Percentiles rank a stretch among this genome's conserved stretches.
Conservation (phyloP, 371 early-diverging fungal species). For the Circinella minor region DNA sequence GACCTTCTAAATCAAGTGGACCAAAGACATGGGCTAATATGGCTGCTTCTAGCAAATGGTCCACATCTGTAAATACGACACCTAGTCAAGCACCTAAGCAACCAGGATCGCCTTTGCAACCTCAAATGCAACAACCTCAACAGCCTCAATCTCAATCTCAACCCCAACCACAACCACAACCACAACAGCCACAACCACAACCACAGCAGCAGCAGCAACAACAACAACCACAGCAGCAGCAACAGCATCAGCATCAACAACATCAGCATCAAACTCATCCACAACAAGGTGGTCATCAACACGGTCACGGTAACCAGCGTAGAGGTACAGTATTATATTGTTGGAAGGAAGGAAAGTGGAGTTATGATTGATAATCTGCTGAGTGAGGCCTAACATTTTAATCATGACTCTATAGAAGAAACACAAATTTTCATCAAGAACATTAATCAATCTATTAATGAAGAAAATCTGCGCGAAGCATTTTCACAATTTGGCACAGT, state of each 20-base stretch:
- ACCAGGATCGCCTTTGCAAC: constrained; percentile 7
- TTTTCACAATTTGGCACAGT: constrained; percentile 36
- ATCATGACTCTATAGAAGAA: constrained; percentile 21
- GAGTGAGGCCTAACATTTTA: too few species aligned
- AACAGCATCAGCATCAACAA: constrained; percentile 12
- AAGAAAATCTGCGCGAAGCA: constrained; percentile 32
- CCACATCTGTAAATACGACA: constrained; percentile 24
- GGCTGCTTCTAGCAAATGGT: constrained; percentile 46
- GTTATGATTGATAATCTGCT: neutral
- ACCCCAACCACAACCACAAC: constrained; percentile 9
- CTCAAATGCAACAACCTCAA: constrained; percentile 10
- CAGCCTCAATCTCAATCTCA: constrained; percentile 9
- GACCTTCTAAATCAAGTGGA: constrained; percentile 17
- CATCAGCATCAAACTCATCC: constrained; percentile 14
- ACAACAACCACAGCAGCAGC: constrained; percentile 14
- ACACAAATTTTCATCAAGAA: constrained; percentile 35
- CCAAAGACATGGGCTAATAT: constrained; percentile 57
- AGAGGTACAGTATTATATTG: constrained; percentile 5
- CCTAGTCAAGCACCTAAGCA: constrained; percentile 17
- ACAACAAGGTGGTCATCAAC: constrained; percentile 12
- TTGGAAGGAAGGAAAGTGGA: neutral
- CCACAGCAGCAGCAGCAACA: constrained; percentile 9
- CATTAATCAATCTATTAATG: constrained; percentile 24
- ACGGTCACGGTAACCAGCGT: constrained; percentile 13
- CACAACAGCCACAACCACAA: constrained; percentile 6